phyloP scores from a whole-genome alignment of 306 rosid species.

The Gynostemma pentaphyllum region DNA sequence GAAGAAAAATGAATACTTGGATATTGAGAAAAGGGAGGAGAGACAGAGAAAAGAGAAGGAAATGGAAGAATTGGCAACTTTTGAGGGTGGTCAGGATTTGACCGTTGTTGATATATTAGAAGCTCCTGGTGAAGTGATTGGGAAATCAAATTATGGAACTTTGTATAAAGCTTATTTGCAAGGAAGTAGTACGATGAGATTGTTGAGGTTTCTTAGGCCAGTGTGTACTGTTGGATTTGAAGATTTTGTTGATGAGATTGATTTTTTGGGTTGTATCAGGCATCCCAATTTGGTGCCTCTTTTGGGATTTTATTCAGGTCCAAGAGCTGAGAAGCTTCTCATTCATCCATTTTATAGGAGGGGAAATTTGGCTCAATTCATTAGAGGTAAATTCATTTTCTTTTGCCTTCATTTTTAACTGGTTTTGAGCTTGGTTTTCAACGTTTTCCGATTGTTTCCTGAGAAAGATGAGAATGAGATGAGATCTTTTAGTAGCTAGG shows the following conservation, averaged over 20 bases:
- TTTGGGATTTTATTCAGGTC: constrained; percentile 82
- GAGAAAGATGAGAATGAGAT: neutral
- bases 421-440: too few relatives aligned
- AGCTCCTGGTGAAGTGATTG: constrained; percentile 97
- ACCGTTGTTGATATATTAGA: constrained; percentile 69
- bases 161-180: constrained; percentile 80
- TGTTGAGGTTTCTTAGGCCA: constrained; percentile 87
- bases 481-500: too few relatives aligned
- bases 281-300: constrained; percentile 80
- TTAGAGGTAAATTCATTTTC: constrained; percentile 40
- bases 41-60: constrained; percentile 20
- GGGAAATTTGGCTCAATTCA: constrained; percentile 73
- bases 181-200: constrained; percentile 44
- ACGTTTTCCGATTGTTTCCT: constrained; percentile 1
- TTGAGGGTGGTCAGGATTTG: constrained; percentile 65
- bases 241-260: constrained; percentile 47
- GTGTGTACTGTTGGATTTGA: constrained; percentile 41
- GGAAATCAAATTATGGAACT: constrained; percentile 81
- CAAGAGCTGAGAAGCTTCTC: constrained; percentile 97
- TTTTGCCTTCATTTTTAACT: neutral
- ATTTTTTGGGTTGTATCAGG: constrained; percentile 57
- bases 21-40: constrained; percentile 43
- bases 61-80: constrained; percentile 50
- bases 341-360: constrained; percentile 71
- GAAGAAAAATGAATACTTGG: constrained; percentile 24